Evolutionary conservation across 2,329 filamentous ascomycete genomes (phyloP), one percentile per base, ranked within the genome.

Genomic region (Penicillium sp.): DNA sequence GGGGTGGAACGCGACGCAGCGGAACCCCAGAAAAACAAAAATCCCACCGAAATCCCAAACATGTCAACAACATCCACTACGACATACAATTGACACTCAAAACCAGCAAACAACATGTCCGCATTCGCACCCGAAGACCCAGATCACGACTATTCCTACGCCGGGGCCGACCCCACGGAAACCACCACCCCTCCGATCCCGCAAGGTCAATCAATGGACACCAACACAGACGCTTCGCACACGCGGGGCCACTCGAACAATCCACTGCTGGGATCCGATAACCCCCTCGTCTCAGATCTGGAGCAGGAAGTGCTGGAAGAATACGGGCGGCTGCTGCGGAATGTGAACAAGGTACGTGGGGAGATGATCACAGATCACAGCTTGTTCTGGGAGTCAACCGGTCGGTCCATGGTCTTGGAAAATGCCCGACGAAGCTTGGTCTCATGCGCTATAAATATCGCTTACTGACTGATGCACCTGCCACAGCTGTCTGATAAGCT

Each of bases 231-330:
- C 31, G 13, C 49, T 41, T 49, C 58, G 45, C 51, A 54, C 47
- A n/a, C 35, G 51, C 52, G 40, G 44, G 55, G 36, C 41, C 50
- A 48, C 52, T 56, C 58, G 19, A 56, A 61, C 35, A 71, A 72
- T 49, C 70, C 69, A 2, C 68, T 73, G 12, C 63, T 73, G 39
- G 63, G 65, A 36, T 52, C 64, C n/a, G 64, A 69, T 11, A 67
- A 68, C 46, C 62, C 68, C 0, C 60, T 66, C 18, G 67, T 95
- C 54, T 80, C 85, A 0, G 86, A 89, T 4, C 80, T 95, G 7
- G 91, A 99, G 74, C 91, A 95, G 70, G 89, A 97, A 67, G 87
- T 99, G 1, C 77, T 99, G 1, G 90, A 97, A 54, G 93, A 99
- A 71, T 99, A 99, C 66, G 84, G 92, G 59, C 80, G 86, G 12